Evolutionary conservation across 257 asterid species (phyloP), one percentile per base, ranked within the genome.

Genomic region (Solanum pinnatisectum): DNA sequence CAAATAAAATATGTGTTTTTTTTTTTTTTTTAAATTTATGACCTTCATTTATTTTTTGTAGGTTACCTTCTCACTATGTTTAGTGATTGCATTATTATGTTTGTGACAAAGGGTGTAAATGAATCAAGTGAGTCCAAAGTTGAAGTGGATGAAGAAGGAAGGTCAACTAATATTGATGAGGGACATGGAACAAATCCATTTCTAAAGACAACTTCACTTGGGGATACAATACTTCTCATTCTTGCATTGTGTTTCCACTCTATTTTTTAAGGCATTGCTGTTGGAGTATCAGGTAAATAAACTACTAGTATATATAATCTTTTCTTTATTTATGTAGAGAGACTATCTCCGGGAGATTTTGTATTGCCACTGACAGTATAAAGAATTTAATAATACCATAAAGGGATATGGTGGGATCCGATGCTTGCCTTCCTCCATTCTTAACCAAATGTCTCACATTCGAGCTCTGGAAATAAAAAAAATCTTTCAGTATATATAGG

Each of bases 241-340:
- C 35, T 93, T 5, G 99, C 99, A 10, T 87, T 96, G 89, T 96
- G 99, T 89, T 96, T 95, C 59, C 99, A 96, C 91, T 96, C 99
- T 3, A 89, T 96, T 82, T 96, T 96, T 87, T 98, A 96, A 90
- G 99, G 99, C 90, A 94, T 96, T 67, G 99, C 99, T 22, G 96
- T 96, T 72, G 99, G 99, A 73, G 97, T 96, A 15, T 90, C 99
- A n/a, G 95, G 98, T 95, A 89, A 86, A n/a, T 35, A 49, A 84
- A 78, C 4, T 37, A 44, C 23, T 10, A n/a, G 32, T 25, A 65
- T 11, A 6, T 68, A 14, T 68, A 15, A 6, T 68, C 1, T 68
- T 68, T 65, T 30, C 11, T 30, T 30, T 27, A 68, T 3, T 68
- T 68, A 68, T 30, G 76, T 68, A 18, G 37, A 68, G 76, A 33